phyloP scores from a whole-genome alignment of 2,329 filamentous ascomycete genomes.

The Blumeria graminis region DNA sequence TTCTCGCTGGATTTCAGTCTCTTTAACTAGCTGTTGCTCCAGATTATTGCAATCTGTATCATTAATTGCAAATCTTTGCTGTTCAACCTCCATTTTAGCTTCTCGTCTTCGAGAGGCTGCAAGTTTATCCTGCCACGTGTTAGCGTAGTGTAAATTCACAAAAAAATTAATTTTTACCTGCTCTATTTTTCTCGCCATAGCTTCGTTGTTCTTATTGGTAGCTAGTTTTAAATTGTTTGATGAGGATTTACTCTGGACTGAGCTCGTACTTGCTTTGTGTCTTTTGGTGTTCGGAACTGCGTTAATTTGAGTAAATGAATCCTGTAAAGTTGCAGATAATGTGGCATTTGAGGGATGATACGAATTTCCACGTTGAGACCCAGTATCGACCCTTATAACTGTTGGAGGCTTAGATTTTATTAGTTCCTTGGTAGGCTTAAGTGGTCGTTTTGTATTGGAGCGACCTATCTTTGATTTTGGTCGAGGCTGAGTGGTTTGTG shows the following conservation, averaged over 20 bases:
- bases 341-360: slow-evolving; percentile 33
- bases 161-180: slow-evolving; percentile 19
- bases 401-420: slow-evolving; percentile 42
- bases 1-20: slow-evolving; percentile 25
- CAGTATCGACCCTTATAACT: slow-evolving; percentile 45
- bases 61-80: slow-evolving; percentile 42
- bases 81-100: slow-evolving; percentile 58
- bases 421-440: slow-evolving; percentile 37
- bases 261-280: slow-evolving; percentile 36
- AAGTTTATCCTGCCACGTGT: slow-evolving; percentile 36
- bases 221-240: slow-evolving; percentile 40
- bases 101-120: slow-evolving; percentile 59
- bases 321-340: slow-evolving; percentile 32
- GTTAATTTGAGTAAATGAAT: slow-evolving; percentile 24
- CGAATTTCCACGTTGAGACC: slow-evolving; percentile 37
- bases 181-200: slow-evolving; percentile 62
- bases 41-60: slow-evolving; percentile 40
- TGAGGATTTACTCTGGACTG: slow-evolving; percentile 17
- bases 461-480: slow-evolving; percentile 24
- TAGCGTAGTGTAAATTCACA: background rate
- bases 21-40: slow-evolving; percentile 32
- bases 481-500: slow-evolving; percentile 22
- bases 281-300: slow-evolving; percentile 24
- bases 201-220: slow-evolving; percentile 44
- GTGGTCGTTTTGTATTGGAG: slow-evolving; percentile 29